These are phyloP conservation scores for Malania oleifera DNA, from an alignment of 164 flowering plant species.

Conservation along the genomic window DNA sequence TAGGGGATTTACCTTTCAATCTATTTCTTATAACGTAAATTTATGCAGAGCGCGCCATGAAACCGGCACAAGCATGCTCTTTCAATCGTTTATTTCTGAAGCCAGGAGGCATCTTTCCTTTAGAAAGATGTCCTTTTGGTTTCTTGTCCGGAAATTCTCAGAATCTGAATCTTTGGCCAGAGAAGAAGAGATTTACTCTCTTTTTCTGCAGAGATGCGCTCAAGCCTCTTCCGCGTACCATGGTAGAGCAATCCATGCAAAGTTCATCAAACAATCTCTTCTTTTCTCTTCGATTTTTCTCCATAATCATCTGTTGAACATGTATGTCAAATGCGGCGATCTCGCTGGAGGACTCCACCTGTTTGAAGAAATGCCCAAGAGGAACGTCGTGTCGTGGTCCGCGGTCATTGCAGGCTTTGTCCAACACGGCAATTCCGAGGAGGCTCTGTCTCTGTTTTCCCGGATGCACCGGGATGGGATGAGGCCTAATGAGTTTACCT, in stretches of 20 bases:
- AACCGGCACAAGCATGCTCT: no score
- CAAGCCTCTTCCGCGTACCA: not conserved
- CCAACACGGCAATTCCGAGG: constrained; percentile 28
- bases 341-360: constrained; percentile 25
- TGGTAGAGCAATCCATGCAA: constrained; percentile 47
- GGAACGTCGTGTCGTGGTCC: constrained; percentile 73
- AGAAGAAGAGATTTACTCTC: constrained; percentile 1
- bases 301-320: constrained; percentile 53
- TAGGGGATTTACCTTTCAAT: no score
- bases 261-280: constrained; percentile 32
- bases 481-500: constrained; percentile 52
- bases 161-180: not conserved
- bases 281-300: constrained; percentile 35
- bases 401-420: constrained; percentile 51
- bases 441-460: constrained; percentile 35
- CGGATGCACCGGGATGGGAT: constrained; percentile 36
- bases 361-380: constrained; percentile 62
- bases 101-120: no score
- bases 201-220: constrained; percentile 2
- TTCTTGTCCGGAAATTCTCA: no score
- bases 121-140: no score
- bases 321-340: constrained; percentile 50
- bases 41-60: no score
- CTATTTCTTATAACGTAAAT: no score
- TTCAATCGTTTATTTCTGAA: no score